phyloP scores from a whole-genome alignment of 306 rosid genomes.

The Lotus japonicus region DNA sequence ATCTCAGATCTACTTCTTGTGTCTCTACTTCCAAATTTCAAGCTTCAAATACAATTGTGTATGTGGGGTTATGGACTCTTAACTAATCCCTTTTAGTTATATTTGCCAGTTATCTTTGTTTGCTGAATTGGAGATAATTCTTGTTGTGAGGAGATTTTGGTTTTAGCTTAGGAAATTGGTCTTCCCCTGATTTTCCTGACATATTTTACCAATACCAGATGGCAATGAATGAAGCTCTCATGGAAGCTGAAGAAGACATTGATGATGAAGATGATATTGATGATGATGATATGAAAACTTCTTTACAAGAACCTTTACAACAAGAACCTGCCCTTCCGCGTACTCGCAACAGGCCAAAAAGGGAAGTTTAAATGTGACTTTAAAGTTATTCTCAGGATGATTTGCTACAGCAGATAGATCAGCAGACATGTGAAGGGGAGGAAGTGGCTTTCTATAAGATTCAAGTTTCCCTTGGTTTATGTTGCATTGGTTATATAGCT shows the following conservation, averaged over 20 bases:
- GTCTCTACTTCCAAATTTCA: neutral
- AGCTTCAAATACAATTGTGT: neutral
- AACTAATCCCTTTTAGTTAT: neutral
- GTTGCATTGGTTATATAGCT: neutral
- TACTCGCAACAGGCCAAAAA: constrained; percentile 76
- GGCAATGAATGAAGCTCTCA: constrained; percentile 67
- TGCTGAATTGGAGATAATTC: neutral
- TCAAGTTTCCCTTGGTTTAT: constrained; percentile 9
- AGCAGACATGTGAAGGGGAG: neutral
- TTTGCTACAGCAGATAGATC: constrained; percentile 1
- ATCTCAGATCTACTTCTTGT: neutral
- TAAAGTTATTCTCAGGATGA: neutral
- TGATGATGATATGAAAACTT: constrained; percentile 18
- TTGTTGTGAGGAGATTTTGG: constrained; percentile 1
- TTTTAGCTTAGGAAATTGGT: neutral
- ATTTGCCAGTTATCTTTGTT: neutral
- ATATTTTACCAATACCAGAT: constrained; percentile 39
- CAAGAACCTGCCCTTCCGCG: constrained; percentile 56
- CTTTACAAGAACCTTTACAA: constrained; percentile 31
- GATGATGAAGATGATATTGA: neutral
- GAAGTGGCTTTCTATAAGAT: constrained; percentile 8
- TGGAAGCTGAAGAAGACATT: constrained; percentile 41
- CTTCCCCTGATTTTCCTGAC: neutral
- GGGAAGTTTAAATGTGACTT: constrained; percentile 40
- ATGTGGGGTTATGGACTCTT: neutral